Evolutionary conservation across 192 early-diverging fungal genomes (phyloP), one percentile per base, ranked within the genome.

Genomic region (Haplosporangium gracile): DNA sequence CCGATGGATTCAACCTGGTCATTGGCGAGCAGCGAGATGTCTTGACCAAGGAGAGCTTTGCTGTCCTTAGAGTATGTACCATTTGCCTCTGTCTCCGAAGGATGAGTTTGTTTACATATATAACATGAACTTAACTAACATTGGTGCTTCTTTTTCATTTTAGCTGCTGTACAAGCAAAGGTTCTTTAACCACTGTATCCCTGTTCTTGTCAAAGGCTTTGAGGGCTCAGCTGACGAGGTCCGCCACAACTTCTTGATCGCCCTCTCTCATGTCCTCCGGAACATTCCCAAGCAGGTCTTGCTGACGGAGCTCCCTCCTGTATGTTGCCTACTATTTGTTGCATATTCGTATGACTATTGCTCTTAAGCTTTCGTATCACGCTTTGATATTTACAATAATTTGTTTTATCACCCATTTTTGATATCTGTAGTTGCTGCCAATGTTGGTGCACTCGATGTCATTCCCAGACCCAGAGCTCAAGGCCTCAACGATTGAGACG

Each of bases 201-300:
- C 95, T 24, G 90, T 90, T 45, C 87, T 97, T 29, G 92, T 95
- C 1, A 29, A 88, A 2, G 88, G 92, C 1, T 96, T 95, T 79
- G 87, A 89, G 49, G 72, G 53, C 40, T 88, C 89, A 1, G 45
- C 79, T 0, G 75, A 89, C 60, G 91, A 80, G n/a, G 85, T 92
- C 32, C 96, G 95, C 73, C 89, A 93, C 55, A 90, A 94, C 77
- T 94, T 96, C 77, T 88, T 99, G 38, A 88, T 97, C 29, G 96
- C 94, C 38, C 90, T 99, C 75, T 97, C 97, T 1, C 92, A 97
- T 80, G 83, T 97, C 53, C 90, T 99, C 39, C 87, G 91, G 45
- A 93, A 97, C 83, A 93, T 97, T 68, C 94, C 97, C 49, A 96
- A 96, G 88, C 94, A 94, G 75, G 93, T 98, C 24, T 81, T 97